Conservation (phyloP, 2,329 filamentous ascomycete genomes). For the Colletotrichum kahawae region DNA sequence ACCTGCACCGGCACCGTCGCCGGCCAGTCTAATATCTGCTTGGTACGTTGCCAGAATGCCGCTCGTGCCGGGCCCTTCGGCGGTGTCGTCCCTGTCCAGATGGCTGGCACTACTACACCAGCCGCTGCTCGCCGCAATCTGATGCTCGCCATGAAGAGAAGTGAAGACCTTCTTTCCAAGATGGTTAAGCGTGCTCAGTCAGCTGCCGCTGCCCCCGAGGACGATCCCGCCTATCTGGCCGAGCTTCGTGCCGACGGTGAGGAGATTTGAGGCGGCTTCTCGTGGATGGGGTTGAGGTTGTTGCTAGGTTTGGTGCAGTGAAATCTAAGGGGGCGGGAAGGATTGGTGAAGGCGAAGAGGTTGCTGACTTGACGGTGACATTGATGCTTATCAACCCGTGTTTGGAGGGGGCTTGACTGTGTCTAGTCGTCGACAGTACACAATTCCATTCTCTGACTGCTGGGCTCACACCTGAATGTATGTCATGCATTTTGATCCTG, state of each 20-base stretch:
- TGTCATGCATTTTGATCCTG: not conserved
- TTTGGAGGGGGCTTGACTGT: constrained; percentile 3
- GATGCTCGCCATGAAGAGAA: constrained; percentile 29
- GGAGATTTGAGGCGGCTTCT: constrained; percentile 17
- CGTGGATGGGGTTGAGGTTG: not conserved
- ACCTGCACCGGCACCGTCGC: constrained; percentile 65
- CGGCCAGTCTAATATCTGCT: constrained; percentile 63
- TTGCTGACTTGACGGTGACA: constrained; percentile 7
- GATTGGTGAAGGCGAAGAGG: not conserved
- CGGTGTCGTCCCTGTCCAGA: constrained; percentile 63
- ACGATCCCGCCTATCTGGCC: constrained; percentile 21
- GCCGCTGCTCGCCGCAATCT: constrained; percentile 28
- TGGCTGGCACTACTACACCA: constrained; percentile 30
- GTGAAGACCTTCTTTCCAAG: constrained; percentile 22
- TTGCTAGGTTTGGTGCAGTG: not conserved
- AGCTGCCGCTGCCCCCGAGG: constrained; percentile 15
- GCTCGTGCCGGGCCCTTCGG: constrained; percentile 68
- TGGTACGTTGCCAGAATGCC: constrained; percentile 67
- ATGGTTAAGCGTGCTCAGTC: constrained; percentile 27
- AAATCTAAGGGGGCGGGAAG: not conserved
- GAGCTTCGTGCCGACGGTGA: constrained; percentile 25
- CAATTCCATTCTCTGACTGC: constrained; percentile 9
- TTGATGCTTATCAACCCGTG: not conserved
- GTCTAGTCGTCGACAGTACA: constrained; percentile 12
- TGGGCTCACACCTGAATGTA: not conserved